These are phyloP conservation scores for Narthecium ossifragum DNA, from an alignment of 106 monocot species.

Conservation along the genomic window DNA sequence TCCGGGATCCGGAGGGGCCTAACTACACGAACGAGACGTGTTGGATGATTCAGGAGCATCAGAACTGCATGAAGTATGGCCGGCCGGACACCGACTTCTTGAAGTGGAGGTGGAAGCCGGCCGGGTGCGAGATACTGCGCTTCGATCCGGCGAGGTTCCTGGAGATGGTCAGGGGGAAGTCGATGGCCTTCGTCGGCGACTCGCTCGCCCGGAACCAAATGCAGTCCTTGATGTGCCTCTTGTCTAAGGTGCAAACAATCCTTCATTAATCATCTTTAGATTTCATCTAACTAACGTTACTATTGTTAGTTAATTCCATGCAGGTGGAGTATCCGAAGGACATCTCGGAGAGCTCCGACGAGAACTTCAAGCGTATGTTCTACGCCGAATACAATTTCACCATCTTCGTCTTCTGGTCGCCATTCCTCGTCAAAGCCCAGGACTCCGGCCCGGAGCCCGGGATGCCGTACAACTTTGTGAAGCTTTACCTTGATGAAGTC, in stretches of 20 bases:
- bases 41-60: conserved; percentile 13
- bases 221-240: conserved; percentile 33
- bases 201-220: conserved; percentile 30
- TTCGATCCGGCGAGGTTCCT: conserved; percentile 16
- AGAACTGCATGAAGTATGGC: conserved; percentile 31
- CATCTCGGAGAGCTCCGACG: background rate
- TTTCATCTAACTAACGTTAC: no score
- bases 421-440: background rate
- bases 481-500: background rate
- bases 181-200: conserved; percentile 20
- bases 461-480: no score
- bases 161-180: conserved; percentile 13
- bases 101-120: conserved; percentile 33
- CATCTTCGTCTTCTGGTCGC: background rate
- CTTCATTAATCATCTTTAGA: no score
- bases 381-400: conserved; percentile 2
- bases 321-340: conserved; percentile 1
- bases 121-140: conserved; percentile 12
- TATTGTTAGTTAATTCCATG: no score
- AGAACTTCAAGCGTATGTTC: background rate
- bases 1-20: conserved; percentile 8
- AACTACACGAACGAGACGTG: conserved; percentile 20
- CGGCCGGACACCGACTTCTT: conserved; percentile 20
- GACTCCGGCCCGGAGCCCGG: no score
- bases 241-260: conserved; percentile 24